Conservation (phyloP, 1,284 basidiomycete genomes). For the Xerocomus nothofagi region DNA sequence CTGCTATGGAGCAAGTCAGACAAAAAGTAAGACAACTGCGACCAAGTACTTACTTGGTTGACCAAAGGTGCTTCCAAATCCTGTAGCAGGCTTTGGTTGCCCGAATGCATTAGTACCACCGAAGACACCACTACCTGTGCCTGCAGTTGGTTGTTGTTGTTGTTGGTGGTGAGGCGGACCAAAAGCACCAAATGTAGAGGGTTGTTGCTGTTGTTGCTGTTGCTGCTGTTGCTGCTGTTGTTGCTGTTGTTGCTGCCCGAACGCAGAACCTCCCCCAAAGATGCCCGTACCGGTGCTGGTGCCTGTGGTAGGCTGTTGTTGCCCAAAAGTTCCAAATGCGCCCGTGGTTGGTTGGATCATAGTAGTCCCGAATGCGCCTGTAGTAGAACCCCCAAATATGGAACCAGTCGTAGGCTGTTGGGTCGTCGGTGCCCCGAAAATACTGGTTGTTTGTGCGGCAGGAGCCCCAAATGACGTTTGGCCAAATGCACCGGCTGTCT, state of each 20-base stretch:
- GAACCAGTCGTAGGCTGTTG: slow-evolving; percentile 38
- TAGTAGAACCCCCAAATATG: slow-evolving; percentile 29
- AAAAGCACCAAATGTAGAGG: slow-evolving; percentile 41
- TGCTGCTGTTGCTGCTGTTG: slow-evolving; percentile 37
- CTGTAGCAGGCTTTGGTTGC: slow-evolving; percentile 40
- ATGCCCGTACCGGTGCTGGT: slow-evolving; percentile 37
- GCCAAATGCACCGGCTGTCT: slow-evolving; percentile 57
- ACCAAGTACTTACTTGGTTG: slow-evolving; percentile 26
- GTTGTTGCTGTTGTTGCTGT: slow-evolving; percentile 19
- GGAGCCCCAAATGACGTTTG: slow-evolving; percentile 38
- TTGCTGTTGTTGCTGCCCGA: slow-evolving; percentile 40
- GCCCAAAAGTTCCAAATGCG: slow-evolving; percentile 35
- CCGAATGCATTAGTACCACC: slow-evolving; percentile 37
- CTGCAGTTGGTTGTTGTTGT: slow-evolving; percentile 24
- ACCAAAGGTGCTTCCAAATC: slow-evolving; percentile 41
- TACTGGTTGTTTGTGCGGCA: slow-evolving; percentile 25
- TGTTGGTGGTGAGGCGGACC: slow-evolving; percentile 31
- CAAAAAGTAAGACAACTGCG: neutral
- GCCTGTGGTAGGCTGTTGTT: slow-evolving; percentile 28
- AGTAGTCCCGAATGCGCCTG: slow-evolving; percentile 40
- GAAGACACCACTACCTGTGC: slow-evolving; percentile 40
- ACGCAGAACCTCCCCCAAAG: slow-evolving; percentile 41
- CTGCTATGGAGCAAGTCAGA: slow-evolving; percentile 10
- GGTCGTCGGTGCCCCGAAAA: slow-evolving; percentile 44
- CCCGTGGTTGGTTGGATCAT: slow-evolving; percentile 25